A percentile compares a stretch with the other conserved stretches of the same genome.
phyloP scores from a whole-genome alignment of 768 basidiomycete species.

The Podaxis sp. region DNA sequence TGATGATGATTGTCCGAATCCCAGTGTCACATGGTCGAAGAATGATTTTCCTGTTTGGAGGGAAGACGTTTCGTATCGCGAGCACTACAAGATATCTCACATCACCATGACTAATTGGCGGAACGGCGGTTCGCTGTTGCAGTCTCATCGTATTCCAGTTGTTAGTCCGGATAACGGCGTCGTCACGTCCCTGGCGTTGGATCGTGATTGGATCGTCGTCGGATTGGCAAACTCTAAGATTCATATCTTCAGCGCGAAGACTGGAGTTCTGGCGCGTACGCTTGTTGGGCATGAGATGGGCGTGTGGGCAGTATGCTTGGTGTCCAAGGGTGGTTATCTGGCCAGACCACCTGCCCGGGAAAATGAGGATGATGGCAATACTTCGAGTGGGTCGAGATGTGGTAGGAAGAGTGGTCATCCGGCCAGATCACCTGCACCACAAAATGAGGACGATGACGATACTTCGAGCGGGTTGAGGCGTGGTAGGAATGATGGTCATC shows the following conservation, averaged over 20 bases:
- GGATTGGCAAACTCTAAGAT: slow-evolving; percentile 86
- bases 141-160: slow-evolving; percentile 55
- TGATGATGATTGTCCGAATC: slow-evolving; percentile 17
- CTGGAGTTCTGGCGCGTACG: slow-evolving; percentile 74
- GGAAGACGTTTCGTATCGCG: slow-evolving; percentile 57
- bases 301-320: slow-evolving; percentile 90
- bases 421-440: background rate
- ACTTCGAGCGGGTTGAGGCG: background rate
- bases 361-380: background rate
- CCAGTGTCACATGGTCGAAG: background rate
- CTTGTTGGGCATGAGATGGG: slow-evolving; percentile 84
- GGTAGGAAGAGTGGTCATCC: background rate
- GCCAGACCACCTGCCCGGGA: background rate
- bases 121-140: slow-evolving; percentile 67
- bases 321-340: slow-evolving; percentile 58
- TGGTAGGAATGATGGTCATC: slow-evolving; percentile 44
- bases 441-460: slow-evolving; percentile 8
- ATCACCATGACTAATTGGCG: slow-evolving; percentile 80
- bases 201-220: slow-evolving; percentile 81
- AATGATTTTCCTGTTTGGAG: slow-evolving; percentile 9
- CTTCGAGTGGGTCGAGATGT: background rate
- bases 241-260: slow-evolving; percentile 79
- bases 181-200: slow-evolving; percentile 86
- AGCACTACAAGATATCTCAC: slow-evolving; percentile 73
- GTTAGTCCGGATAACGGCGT: slow-evolving; percentile 53